Evolutionary conservation across 2,329 filamentous ascomycete species (phyloP).

Genomic region (Exophiala calicioides): DNA sequence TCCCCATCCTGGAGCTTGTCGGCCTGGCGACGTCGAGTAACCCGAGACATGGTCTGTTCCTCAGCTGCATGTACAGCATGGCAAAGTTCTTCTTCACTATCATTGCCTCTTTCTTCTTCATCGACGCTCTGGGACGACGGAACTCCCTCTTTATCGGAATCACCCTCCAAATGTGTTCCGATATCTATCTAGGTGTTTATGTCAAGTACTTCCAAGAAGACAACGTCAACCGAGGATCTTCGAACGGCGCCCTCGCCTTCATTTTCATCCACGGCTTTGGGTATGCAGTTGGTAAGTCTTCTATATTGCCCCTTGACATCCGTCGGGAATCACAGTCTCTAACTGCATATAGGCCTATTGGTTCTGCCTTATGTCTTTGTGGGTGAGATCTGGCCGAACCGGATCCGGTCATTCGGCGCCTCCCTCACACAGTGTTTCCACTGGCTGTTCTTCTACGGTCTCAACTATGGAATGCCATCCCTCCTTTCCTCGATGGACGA

Average conservation of each 20-base stretch:
- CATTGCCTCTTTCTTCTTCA: slow-evolving; percentile 47
- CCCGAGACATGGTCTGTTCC: slow-evolving; percentile 39
- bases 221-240: slow-evolving; percentile 33
- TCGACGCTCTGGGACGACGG: slow-evolving; percentile 47
- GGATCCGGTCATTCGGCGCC: too few species aligned
- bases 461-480: slow-evolving; percentile 39
- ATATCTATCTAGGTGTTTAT: slow-evolving; percentile 46
- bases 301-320: too few species aligned
- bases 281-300: slow-evolving; percentile 41
- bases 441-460: slow-evolving; percentile 48
- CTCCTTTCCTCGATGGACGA: slow-evolving; percentile 38
- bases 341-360: slow-evolving; percentile 35
- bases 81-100: slow-evolving; percentile 47
- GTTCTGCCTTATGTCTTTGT: slow-evolving; percentile 51
- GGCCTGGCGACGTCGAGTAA: slow-evolving; percentile 34
- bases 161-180: slow-evolving; percentile 42
- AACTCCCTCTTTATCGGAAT: slow-evolving; percentile 42
- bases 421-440: slow-evolving; percentile 44
- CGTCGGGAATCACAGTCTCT: too few species aligned
- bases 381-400: too few species aligned
- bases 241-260: slow-evolving; percentile 45
- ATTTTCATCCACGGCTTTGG: slow-evolving; percentile 51
- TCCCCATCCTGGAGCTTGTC: slow-evolving; percentile 45
- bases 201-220: slow-evolving; percentile 38
- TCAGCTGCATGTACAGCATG: slow-evolving; percentile 47